Evolutionary conservation across 148 eudicot genomes (phyloP), one percentile per base, ranked within the genome.

Genomic region (Persicaria tinctoria): DNA sequence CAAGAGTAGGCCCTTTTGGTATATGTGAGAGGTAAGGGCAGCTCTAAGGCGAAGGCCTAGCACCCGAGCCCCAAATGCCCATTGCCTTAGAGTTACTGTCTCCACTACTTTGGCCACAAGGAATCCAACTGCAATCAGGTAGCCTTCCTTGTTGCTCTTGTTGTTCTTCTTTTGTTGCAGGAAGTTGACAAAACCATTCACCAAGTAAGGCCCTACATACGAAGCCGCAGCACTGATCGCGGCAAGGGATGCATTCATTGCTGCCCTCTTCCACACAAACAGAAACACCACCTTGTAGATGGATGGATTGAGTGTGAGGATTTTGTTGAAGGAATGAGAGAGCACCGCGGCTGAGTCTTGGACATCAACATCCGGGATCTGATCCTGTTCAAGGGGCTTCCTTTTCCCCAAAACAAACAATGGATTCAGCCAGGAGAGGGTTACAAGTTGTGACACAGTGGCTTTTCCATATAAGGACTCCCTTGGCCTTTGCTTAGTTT

Each of bases 391-490:
- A 3, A 95, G 91, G 8, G 98, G 92, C 76, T 89, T 88, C 76
- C 81, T 87, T 3, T 79, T 79, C 45, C 98, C 98, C 38, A 80
- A 66, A 23, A 89, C 92, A 79, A 95, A 95, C 80, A 95, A 78
- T 1, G 96, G 91, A 72, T 90, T 95, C n/a, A 95, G 88, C 98
- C 98, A 95, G 13, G 98, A 90, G 76, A 90, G 90, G 38, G 97
- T 92, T 60, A 95, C 79, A 13, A 87, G 89, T 73, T 90, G 92
- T 44, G 87, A 17, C 59, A 90, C 74, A 54, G 85, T 87, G 27
- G 98, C 90, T 77, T 81, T 90, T 76, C 90, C 90, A 69, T 90
- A 95, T 17, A 87, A 84, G 46, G 84, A 78, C 12, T 84, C 93
- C 76, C 78, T 81, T 82, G 79, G 81, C 56, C 76, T 83, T 46